Base-by-base conservation (phyloP, 2,329 filamentous ascomycete genomes). In the Alternaria consortialis region DNA sequence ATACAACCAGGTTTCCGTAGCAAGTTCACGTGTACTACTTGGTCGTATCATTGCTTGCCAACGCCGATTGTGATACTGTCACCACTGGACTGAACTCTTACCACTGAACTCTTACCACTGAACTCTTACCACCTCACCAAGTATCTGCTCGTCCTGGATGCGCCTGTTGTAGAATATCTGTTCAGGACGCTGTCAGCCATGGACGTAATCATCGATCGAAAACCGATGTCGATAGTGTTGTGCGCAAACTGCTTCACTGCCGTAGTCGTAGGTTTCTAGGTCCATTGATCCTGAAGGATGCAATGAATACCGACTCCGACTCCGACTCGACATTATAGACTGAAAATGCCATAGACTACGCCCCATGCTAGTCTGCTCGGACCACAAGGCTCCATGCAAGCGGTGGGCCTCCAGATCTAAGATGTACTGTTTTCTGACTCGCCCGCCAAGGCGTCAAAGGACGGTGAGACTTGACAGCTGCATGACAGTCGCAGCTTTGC, bases 401-500 rank as follows among this genome's bases (percentile, higher is more conserved):
- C 27, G 32, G 32, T n/a, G 13, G 29, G 29, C 27, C 20, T 53
- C 47, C 39, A 57, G 54, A 53, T 42, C 42, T 25, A 34, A 31
- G 17, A 47, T 20, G 44, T 44, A 47, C 58, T n/a, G 29, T 51
- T 17, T 51, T 17, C 58, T 61, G 58, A 53, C 54, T 58, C 54
- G 58, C 29, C 25, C 25, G 48, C 54, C 36, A 48, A 58, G 54
- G 32, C 57, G 48, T 60, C 58, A 53, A 46, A 39, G 39, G 51
- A 59, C 52, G 51, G 56, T 59, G 52, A 59, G 53, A 53, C 53
- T 56, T 60, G 58, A 60, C 53, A 57, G 53, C 32, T 57, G 46
- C 58, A 60, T 36, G 32, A 34, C 39, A 46, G 53, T 60, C 51
- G 46, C 53, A 60, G 47, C 20, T 52, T 36, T 48, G 54, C 44